These are phyloP conservation scores for Populus hybrid DNA, from an alignment of 441 rosid genomes.

Conservation along the genomic window DNA sequence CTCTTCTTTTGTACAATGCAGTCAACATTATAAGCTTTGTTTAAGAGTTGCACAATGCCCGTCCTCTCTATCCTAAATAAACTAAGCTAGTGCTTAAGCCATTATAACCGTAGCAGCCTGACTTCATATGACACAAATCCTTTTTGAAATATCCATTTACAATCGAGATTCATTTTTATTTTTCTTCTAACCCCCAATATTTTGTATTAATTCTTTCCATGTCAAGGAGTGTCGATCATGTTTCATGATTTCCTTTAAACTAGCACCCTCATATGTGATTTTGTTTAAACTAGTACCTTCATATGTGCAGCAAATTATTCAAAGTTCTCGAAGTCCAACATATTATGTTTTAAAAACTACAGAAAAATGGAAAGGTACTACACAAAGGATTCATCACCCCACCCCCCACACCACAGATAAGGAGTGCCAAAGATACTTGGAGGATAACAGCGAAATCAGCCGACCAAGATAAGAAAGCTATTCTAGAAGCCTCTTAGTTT, in stretches of 20 bases:
- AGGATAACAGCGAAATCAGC: not conserved
- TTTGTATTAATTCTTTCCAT: not conserved
- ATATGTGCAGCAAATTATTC: not conserved
- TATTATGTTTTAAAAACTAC: not conserved
- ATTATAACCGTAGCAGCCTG: not conserved
- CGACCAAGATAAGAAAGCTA: not conserved
- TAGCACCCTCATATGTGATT: not conserved
- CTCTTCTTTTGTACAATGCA: not conserved
- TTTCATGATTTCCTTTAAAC: not conserved
- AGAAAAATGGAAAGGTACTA: not conserved
- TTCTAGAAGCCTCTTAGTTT: not conserved
- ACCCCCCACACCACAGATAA: not conserved
- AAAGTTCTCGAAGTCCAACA: not conserved
- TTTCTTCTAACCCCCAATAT: not conserved
- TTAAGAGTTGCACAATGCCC: not conserved
- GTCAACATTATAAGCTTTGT: not conserved
- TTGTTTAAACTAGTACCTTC: not conserved
- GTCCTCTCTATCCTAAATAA: not conserved
- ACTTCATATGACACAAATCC: not conserved
- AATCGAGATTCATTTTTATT: not conserved
- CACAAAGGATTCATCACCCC: not conserved
- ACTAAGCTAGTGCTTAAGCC: not conserved
- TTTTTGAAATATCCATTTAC: not conserved
- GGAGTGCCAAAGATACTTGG: not conserved
- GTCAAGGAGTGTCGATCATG: not conserved